These are phyloP conservation scores for Abrus precatorius DNA, from an alignment of 306 rosid genomes.

Conservation along the genomic window DNA sequence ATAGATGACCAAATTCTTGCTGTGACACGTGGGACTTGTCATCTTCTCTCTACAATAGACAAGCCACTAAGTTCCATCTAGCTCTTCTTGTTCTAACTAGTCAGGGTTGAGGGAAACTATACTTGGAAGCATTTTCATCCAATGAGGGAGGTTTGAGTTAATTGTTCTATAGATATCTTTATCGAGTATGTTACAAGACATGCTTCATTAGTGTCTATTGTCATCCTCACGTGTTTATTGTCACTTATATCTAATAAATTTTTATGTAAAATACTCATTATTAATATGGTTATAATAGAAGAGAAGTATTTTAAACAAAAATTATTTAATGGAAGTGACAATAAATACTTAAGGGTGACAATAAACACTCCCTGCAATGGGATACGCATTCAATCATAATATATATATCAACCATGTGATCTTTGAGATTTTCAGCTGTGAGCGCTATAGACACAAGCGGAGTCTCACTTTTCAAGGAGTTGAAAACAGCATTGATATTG, in stretches of 20 bases:
- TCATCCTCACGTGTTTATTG: no score
- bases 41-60: background rate
- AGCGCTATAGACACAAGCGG: constrained; percentile 91
- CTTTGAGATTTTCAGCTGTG: constrained; percentile 70
- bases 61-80: constrained; percentile 9
- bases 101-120: background rate
- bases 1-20: background rate
- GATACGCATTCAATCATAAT: constrained; percentile 20
- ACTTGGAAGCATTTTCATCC: constrained; percentile 1
- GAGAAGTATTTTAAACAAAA: no score
- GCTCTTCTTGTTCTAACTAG: background rate
- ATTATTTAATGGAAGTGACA: no score
- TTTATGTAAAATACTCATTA: no score
- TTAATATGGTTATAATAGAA: no score
- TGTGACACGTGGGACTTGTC: background rate
- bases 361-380: background rate
- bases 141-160: constrained; percentile 7
- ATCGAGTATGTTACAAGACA: constrained; percentile 5
- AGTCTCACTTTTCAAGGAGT: constrained; percentile 71
- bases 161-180: background rate
- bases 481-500: constrained; percentile 62
- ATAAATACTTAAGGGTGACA: no score
- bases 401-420: constrained; percentile 18
- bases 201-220: background rate
- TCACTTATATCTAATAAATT: no score